A percentile compares a stretch with the other conserved stretches of the same genome.
Conservation (phyloP, 495 filamentous ascomycete genomes). For the Aspergillus sclerotiicarbonarius region DNA sequence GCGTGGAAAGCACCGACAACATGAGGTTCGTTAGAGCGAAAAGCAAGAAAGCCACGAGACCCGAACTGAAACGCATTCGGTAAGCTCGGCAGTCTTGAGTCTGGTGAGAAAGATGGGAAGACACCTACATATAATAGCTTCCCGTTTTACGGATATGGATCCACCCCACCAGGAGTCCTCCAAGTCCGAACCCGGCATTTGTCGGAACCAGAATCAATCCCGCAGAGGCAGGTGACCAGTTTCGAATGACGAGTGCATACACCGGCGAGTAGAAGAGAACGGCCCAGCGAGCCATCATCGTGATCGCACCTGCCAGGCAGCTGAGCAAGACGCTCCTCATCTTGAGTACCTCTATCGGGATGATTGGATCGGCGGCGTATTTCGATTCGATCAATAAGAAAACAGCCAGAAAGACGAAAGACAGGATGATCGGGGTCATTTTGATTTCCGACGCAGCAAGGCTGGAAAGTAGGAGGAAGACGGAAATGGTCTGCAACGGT, state of each 20-base stretch:
- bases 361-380: slow-evolving; percentile 61
- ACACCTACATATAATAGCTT: slow-evolving; percentile 58
- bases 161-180: slow-evolving; percentile 66
- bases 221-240: slow-evolving; percentile 61
- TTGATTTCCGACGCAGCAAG: slow-evolving; percentile 59
- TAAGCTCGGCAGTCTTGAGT: not conserved
- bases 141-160: slow-evolving; percentile 66
- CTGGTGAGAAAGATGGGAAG: not conserved
- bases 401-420: slow-evolving; percentile 45
- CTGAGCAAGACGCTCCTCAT: slow-evolving; percentile 64
- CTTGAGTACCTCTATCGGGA: slow-evolving; percentile 62
- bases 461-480: slow-evolving; percentile 64
- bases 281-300: slow-evolving; percentile 75
- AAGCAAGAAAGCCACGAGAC: slow-evolving; percentile 49
- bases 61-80: slow-evolving; percentile 35
- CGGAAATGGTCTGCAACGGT: slow-evolving; percentile 42
- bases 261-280: slow-evolving; percentile 77
- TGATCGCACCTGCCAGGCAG: slow-evolving; percentile 63
- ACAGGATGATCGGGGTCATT: slow-evolving; percentile 55
- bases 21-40: slow-evolving; percentile 52
- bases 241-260: slow-evolving; percentile 68
- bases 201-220: slow-evolving; percentile 73
- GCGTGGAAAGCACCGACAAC: slow-evolving; percentile 51
- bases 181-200: slow-evolving; percentile 69
- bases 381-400: slow-evolving; percentile 62